Evolutionary conservation across 2,329 filamentous ascomycete genomes (phyloP).

Genomic region (Colletotrichum filicis): DNA sequence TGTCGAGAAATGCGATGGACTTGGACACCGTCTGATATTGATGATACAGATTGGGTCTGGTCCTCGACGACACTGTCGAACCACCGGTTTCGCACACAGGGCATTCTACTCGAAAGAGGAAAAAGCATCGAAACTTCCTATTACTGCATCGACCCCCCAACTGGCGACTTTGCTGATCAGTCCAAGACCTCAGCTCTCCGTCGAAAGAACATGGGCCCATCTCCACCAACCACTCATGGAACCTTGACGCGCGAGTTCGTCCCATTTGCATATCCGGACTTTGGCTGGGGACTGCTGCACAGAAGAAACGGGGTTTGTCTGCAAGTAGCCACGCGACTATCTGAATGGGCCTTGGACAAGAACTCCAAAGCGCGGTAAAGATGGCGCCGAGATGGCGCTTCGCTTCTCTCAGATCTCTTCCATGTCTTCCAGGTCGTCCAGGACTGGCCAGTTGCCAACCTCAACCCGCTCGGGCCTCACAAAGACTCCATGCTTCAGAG

Average conservation of each 20-base stretch:
- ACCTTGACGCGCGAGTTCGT: constrained; percentile 28
- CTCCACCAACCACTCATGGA: constrained; percentile 8
- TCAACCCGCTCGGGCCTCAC: constrained; percentile 83
- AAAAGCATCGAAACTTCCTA: constrained; percentile 29
- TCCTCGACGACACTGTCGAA: constrained; percentile 2
- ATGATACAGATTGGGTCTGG: constrained; percentile 25
- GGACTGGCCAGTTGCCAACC: constrained; percentile 75
- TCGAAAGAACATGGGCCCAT: constrained; percentile 5
- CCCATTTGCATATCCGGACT: constrained; percentile 17
- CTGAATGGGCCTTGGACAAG: neutral
- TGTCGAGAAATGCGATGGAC: neutral
- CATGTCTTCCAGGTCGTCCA: constrained; percentile 82
- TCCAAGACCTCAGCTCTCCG: neutral
- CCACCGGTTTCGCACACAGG: constrained; percentile 22
- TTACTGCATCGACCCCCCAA: constrained; percentile 26
- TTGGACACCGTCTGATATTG: constrained; percentile 29
- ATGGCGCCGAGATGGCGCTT: constrained; percentile 4
- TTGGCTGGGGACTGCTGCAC: constrained; percentile 18
- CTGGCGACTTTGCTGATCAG: neutral
- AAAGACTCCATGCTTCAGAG: constrained; percentile 80
- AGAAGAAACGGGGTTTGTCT: constrained; percentile 18
- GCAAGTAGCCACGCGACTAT: constrained; percentile 3
- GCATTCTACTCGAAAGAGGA: constrained; percentile 21
- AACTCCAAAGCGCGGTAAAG: constrained; percentile 17
- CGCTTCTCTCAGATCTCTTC: constrained; percentile 70